Base-by-base conservation (phyloP, 2,329 filamentous ascomycete species). In the Bipolaris cookei region DNA sequence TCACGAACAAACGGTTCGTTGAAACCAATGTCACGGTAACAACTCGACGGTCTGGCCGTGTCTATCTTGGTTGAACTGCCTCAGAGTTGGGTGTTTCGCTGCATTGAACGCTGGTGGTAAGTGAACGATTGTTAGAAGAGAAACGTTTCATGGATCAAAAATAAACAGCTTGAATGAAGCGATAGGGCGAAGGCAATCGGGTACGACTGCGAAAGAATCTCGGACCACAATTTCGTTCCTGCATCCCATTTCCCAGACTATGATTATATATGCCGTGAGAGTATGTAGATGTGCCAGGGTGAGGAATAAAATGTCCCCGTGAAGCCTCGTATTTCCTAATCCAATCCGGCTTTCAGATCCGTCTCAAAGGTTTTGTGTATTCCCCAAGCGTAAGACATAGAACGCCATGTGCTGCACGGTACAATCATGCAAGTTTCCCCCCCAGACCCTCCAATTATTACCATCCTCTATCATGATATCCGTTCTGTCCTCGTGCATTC, bases 261-360 rank as follows among this genome's bases (percentile, higher is more conserved):
- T 2, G 18, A 6, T 45, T 45, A 5, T 16, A 10, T 44, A 3
- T 18, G 20, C 7, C 28, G 16, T 34, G 14, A 34, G 21, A n/a
- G n/a, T 3, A 11, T 34, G 23, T 34, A 20, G 14, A 21, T 20
- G 16, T 6, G 23, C 20, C 39, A 8, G 4, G 21, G 8, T 8
- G 23, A 32, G 14, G 10, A 18, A 2, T 16, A 44, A n/a, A 32
- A 34, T 4, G 43, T 21, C 16, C 13, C 13, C 2, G 18, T 35
- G 18, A 34, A 21, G 16, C 25, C 45, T n/a, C 34, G 34, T 39
- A 3, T 38, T 16, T 28, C 32, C 32, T 13, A 61, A 62, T 63
- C 61, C 63, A 58, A 55, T 43, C 41, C 46, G 60, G 53, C 58
- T 63, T 63, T 62, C 47, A 61, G 28, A 4, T 51, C 49, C 54